Percentiles rank a stretch among this genome's conserved stretches.
Evolutionary conservation across 2,329 filamentous ascomycete species (phyloP).

Genomic region (Penicillium vulpinum): DNA sequence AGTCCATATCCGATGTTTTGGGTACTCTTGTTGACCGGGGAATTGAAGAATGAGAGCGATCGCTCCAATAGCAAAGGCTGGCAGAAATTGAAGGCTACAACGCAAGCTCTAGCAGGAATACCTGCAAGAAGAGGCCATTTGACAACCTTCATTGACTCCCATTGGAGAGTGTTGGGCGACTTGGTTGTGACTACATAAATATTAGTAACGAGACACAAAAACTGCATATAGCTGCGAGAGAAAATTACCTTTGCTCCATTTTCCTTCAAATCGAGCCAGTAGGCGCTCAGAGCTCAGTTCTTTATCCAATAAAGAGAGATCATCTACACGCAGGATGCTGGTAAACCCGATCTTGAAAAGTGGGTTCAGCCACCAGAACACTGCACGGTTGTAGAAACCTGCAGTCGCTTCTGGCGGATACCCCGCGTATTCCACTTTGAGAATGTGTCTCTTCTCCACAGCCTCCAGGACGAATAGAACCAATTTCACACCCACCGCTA

Average conservation of each 20-base stretch:
- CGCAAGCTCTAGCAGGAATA: constrained; percentile 34
- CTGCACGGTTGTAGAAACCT: constrained; percentile 49
- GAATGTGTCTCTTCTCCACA: constrained; percentile 45
- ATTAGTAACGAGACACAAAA: constrained; percentile 12
- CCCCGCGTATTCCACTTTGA: constrained; percentile 40
- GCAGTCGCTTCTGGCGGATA: constrained; percentile 55
- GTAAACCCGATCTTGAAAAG: constrained; percentile 53
- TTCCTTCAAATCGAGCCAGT: constrained; percentile 37
- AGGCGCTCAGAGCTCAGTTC: constrained; percentile 45
- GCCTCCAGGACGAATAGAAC: constrained; percentile 49
- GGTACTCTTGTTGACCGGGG: constrained; percentile 28
- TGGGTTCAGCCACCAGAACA: constrained; percentile 58
- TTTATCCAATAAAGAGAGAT: constrained; percentile 50
- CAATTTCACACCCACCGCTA: constrained; percentile 45
- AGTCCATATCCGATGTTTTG: constrained; percentile 45
- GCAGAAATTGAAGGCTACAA: constrained; percentile 39
- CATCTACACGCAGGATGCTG: constrained; percentile 45
- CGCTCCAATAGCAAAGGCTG: constrained; percentile 42
- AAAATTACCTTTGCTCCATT: constrained; percentile 43
- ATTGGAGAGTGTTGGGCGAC: constrained; percentile 30
- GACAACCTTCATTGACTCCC: constrained; percentile 32
- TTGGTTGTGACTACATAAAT: constrained; percentile 25
- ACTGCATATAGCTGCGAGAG: background rate
- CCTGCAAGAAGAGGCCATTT: constrained; percentile 38
- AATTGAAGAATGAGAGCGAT: constrained; percentile 36